These are phyloP conservation scores for Tuber umbilicatum DNA, from an alignment of 495 filamentous ascomycete species.

Conservation along the genomic window DNA sequence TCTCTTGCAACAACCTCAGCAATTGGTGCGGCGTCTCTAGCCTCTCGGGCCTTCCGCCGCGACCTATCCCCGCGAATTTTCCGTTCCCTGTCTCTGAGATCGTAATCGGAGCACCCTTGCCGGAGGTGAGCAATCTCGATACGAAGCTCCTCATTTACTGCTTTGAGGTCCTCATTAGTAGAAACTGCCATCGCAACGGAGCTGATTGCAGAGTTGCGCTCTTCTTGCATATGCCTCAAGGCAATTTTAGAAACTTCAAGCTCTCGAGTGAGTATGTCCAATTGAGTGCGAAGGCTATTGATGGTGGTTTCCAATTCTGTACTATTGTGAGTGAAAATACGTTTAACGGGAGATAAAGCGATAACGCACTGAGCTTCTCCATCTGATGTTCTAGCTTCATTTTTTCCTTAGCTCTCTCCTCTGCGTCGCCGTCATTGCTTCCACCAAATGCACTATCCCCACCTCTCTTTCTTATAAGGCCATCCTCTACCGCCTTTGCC, in stretches of 20 bases:
- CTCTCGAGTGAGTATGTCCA: slow-evolving; percentile 57
- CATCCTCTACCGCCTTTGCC: slow-evolving; percentile 47
- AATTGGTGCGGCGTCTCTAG: slow-evolving; percentile 28
- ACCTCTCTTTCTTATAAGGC: slow-evolving; percentile 42
- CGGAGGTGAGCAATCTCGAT: slow-evolving; percentile 50
- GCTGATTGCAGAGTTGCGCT: slow-evolving; percentile 59
- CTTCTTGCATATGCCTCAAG: slow-evolving; percentile 55
- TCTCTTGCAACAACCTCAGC: slow-evolving; percentile 32
- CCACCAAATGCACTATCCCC: slow-evolving; percentile 41
- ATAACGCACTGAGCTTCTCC: slow-evolving; percentile 39
- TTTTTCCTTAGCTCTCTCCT: slow-evolving; percentile 42
- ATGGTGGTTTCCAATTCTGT: slow-evolving; percentile 56
- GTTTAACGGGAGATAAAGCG: slow-evolving; percentile 9
- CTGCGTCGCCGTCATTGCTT: slow-evolving; percentile 45
- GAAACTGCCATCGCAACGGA: slow-evolving; percentile 59
- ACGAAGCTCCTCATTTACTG: slow-evolving; percentile 50
- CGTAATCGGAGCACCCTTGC: slow-evolving; percentile 11
- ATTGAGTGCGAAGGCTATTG: slow-evolving; percentile 51
- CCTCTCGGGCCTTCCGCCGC: slow-evolving; percentile 20
- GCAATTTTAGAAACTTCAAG: slow-evolving; percentile 55
- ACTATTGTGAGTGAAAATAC: slow-evolving; percentile 9
- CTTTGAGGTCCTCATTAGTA: slow-evolving; percentile 58
- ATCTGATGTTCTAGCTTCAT: slow-evolving; percentile 36
- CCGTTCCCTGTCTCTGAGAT: slow-evolving; percentile 29
- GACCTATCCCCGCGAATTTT: slow-evolving; percentile 27